Percentiles rank a stretch among this genome's conserved stretches.
Conservation (phyloP, 495 filamentous ascomycete genomes). For the Penicillium egyptiacum region DNA sequence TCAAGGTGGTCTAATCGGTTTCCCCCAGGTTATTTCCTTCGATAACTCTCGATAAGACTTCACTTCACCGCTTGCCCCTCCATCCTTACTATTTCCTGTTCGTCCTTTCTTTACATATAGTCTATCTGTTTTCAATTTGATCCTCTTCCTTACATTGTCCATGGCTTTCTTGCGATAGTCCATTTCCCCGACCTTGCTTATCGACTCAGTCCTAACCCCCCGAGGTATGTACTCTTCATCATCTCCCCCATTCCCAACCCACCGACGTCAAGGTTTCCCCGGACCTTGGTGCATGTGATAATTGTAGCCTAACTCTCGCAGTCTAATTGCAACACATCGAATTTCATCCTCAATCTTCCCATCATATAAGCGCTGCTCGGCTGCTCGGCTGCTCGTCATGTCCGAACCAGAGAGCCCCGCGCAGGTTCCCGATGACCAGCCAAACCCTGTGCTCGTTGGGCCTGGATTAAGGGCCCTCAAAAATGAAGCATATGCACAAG, state of each 20-base stretch:
- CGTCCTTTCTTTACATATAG: not conserved
- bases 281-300: constrained; percentile 16
- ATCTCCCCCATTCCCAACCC: constrained; percentile 5
- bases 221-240: constrained; percentile 22
- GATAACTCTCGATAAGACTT: constrained; percentile 27
- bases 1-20: not conserved
- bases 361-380: not conserved
- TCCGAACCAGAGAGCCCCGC: constrained; percentile 34
- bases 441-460: constrained; percentile 38
- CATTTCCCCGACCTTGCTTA: constrained; percentile 10
- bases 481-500: constrained; percentile 33
- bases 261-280: constrained; percentile 11
- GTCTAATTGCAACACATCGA: constrained; percentile 14
- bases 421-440: constrained; percentile 35
- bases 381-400: constrained; percentile 26
- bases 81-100: constrained; percentile 9
- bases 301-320: constrained; percentile 21
- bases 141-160: constrained; percentile 7
- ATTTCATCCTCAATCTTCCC: constrained; percentile 9
- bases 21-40: constrained; percentile 4
- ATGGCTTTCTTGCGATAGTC: constrained; percentile 26
- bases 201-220: constrained; percentile 20
- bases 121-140: not conserved
- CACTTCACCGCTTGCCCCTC: constrained; percentile 33
- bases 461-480: constrained; percentile 36